Conservation (phyloP, 805 yeast species). For the Wickerhamiella lipophila region DNA sequence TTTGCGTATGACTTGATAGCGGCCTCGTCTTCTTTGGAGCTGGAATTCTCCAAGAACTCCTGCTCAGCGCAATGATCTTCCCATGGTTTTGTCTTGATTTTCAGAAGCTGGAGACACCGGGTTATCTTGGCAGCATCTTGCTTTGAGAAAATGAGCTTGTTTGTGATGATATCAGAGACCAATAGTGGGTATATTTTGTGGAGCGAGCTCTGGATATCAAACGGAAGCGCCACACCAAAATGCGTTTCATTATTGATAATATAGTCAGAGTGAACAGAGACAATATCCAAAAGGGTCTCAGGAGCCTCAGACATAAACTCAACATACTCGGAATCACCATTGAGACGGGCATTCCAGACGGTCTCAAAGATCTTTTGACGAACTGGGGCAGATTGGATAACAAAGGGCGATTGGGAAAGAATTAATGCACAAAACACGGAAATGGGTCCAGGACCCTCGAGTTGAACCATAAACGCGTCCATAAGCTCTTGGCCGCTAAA, state of each 20-base stretch:
- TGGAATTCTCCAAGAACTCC: background rate
- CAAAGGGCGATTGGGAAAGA: conserved; percentile 15
- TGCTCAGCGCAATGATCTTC: background rate
- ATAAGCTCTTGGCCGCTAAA: conserved; percentile 20
- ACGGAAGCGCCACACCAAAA: conserved; percentile 11
- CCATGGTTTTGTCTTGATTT: conserved; percentile 9
- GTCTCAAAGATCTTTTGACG: conserved; percentile 18
- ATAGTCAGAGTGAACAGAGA: conserved; percentile 16
- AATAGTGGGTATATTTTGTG: conserved; percentile 12
- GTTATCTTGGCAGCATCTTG: conserved; percentile 10
- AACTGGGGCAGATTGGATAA: conserved; percentile 14
- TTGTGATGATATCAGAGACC: conserved; percentile 14
- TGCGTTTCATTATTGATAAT: conserved; percentile 8
- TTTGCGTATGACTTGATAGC: conserved; percentile 16
- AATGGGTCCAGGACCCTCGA: conserved; percentile 3
- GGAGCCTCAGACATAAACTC: conserved; percentile 11
- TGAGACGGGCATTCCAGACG: conserved; percentile 20
- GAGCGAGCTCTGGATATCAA: conserved; percentile 10
- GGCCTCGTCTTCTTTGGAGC: background rate
- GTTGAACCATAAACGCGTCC: conserved; percentile 7
- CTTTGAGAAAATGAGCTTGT: background rate
- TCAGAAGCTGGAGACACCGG: conserved; percentile 7
- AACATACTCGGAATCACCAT: conserved; percentile 14
- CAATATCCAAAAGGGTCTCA: conserved; percentile 12
- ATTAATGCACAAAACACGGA: conserved; percentile 15